phyloP scores from a whole-genome alignment of 2,329 filamentous ascomycete species.

The Fusarium falciforme region DNA sequence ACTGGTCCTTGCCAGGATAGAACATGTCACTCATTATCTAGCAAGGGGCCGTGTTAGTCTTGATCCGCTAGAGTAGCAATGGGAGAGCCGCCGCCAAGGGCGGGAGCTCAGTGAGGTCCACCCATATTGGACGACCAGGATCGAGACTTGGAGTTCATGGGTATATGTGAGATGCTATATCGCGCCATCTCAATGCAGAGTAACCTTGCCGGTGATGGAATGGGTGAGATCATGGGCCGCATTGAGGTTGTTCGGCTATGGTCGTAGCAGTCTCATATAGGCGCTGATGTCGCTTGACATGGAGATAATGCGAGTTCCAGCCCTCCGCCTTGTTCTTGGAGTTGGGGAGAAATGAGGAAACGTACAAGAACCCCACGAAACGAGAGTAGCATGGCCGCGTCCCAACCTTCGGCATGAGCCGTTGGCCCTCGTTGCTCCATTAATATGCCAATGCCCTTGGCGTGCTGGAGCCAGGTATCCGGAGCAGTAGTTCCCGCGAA shows the following conservation, averaged over 20 bases:
- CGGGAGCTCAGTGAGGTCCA: conserved; percentile 33
- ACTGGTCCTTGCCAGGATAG: conserved; percentile 47
- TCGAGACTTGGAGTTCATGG: conserved; percentile 33
- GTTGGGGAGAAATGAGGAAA: conserved; percentile 18
- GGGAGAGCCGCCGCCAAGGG: conserved; percentile 29
- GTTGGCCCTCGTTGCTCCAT: conserved; percentile 54
- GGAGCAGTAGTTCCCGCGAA: conserved; percentile 54
- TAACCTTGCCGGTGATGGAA: conserved; percentile 36
- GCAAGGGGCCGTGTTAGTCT: conserved; percentile 35
- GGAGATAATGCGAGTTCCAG: conserved; percentile 20
- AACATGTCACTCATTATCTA: conserved; percentile 55
- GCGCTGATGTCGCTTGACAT: conserved; percentile 30
- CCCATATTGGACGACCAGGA: conserved; percentile 24
- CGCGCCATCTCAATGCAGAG: conserved; percentile 41
- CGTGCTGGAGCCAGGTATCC: conserved; percentile 54
- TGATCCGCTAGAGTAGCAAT: conserved; percentile 37
- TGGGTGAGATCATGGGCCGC: conserved; percentile 7
- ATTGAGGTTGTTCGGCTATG: conserved; percentile 13
- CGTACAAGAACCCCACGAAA: conserved; percentile 53
- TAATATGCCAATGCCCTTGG: conserved; percentile 51
- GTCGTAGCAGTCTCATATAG: background rate
- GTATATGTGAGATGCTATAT: conserved; percentile 45
- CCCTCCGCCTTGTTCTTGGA: conserved; percentile 4
- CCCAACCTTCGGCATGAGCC: conserved; percentile 50
- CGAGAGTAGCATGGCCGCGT: conserved; percentile 52